Evolutionary conservation across 352 stramenopile species (phyloP).

Genomic region (Globisporangium ultimum): DNA sequence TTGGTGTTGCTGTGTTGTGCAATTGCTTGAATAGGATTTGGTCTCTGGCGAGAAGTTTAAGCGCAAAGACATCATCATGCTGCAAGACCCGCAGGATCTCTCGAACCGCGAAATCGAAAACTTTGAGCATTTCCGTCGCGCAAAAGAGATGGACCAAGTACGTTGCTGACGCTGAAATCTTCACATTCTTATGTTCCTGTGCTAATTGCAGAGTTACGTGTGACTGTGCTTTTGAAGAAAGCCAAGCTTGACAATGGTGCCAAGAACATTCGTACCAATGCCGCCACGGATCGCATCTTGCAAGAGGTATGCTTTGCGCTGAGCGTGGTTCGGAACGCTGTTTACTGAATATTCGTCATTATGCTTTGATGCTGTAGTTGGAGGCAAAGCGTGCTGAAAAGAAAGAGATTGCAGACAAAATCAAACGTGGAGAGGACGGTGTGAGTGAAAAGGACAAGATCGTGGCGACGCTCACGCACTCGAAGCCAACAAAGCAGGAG

Average conservation of each 20-base stretch:
- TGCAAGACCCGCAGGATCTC: constrained; percentile 94
- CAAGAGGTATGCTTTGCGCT: constrained; percentile 41
- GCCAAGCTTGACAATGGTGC: constrained; percentile 13
- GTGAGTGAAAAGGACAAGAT: constrained; percentile 79
- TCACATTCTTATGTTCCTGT: not conserved
- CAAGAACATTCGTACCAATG: constrained; percentile 78
- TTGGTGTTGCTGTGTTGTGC: constrained; percentile 5
- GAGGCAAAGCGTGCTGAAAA: constrained; percentile 62
- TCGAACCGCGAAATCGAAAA: constrained; percentile 95
- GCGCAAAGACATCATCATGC: constrained; percentile 91
- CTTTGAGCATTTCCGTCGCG: constrained; percentile 93
- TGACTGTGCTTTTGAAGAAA: constrained; percentile 7
- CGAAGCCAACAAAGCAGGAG: constrained; percentile 25
- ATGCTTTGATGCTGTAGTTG: constrained; percentile 24
- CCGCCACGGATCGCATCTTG: constrained; percentile 79
- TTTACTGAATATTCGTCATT: not conserved
- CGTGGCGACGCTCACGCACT: constrained; percentile 65
- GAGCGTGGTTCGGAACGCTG: no score
- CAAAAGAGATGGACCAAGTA: constrained; percentile 47
- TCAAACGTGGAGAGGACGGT: constrained; percentile 45
- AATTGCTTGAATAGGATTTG: constrained; percentile 72
- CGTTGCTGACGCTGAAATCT: not conserved
- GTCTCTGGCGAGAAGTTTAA: constrained; percentile 91
- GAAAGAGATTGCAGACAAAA: constrained; percentile 65
- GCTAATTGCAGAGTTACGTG: not conserved